A percentile compares a stretch with the other conserved stretches of the same genome.
Evolutionary conservation across 2,329 filamentous ascomycete species (phyloP).

Genomic region (Fusarium ramigenum): DNA sequence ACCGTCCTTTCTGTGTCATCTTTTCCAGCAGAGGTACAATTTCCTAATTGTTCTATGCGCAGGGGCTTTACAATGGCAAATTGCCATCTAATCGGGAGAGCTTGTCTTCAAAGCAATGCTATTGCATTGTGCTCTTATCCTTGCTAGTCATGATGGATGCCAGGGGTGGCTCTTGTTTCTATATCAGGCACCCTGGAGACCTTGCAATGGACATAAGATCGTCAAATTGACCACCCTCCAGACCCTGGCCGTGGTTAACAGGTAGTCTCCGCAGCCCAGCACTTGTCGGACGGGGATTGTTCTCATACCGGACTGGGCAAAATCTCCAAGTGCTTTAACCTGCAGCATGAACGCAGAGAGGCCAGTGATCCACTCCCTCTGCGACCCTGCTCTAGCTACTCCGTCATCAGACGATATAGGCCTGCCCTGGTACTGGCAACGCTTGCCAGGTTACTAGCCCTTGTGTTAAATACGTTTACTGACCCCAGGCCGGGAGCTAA

Average conservation of each 20-base stretch:
- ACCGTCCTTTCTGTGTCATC: slow-evolving; percentile 33
- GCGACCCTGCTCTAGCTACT: slow-evolving; percentile 41
- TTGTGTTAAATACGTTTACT: slow-evolving; percentile 44
- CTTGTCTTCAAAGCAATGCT: slow-evolving; percentile 31
- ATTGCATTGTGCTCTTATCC: slow-evolving; percentile 34
- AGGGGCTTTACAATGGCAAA: slow-evolving; percentile 38
- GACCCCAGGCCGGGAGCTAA: slow-evolving; percentile 43
- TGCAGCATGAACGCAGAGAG: slow-evolving; percentile 44
- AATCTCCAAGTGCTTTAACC: slow-evolving; percentile 44
- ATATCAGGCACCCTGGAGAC: slow-evolving; percentile 58
- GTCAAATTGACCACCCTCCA: slow-evolving; percentile 66
- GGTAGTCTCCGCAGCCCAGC: slow-evolving; percentile 48
- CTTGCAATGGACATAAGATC: slow-evolving; percentile 63
- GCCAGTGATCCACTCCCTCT: slow-evolving; percentile 42
- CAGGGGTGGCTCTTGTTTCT: slow-evolving; percentile 55
- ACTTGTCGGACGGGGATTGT: slow-evolving; percentile 37
- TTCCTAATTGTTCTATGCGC: slow-evolving; percentile 28
- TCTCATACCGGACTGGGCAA: slow-evolving; percentile 39
- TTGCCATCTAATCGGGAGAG: slow-evolving; percentile 38
- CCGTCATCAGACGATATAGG: slow-evolving; percentile 46
- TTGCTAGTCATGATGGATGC: slow-evolving; percentile 37
- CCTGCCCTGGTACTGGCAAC: slow-evolving; percentile 39
- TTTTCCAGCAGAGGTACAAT: slow-evolving; percentile 30
- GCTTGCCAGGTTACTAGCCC: slow-evolving; percentile 39
- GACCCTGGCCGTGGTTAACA: slow-evolving; percentile 47